A percentile compares a stretch with the other conserved stretches of the same genome.
Evolutionary conservation across 2,329 filamentous ascomycete genomes (phyloP).

Genomic region (Basipetospora chlamydospora): DNA sequence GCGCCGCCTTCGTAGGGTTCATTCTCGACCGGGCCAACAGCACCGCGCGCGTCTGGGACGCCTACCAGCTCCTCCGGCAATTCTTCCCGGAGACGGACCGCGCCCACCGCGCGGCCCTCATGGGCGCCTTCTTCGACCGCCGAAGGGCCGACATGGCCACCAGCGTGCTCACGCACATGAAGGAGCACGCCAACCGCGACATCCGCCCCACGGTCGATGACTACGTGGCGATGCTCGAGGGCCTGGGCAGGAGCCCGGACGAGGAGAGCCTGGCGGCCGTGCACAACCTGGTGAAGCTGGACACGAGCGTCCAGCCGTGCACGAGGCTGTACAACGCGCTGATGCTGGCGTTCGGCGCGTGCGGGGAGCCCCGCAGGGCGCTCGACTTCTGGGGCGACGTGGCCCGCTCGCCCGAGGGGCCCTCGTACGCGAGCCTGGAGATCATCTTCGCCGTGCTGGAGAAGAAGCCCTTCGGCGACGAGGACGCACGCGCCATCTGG

Average conservation of each 20-base stretch:
- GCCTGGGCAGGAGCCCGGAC: constrained; percentile 44
- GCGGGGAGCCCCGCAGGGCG: constrained; percentile 49
- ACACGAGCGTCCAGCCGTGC: constrained; percentile 61
- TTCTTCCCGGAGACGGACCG: constrained; percentile 53
- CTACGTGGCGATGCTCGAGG: constrained; percentile 66
- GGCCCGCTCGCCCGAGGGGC: constrained; percentile 69
- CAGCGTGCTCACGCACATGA: constrained; percentile 86
- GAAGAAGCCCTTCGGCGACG: constrained; percentile 39
- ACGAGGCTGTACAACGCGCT: constrained; percentile 70
- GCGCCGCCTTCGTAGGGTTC: constrained; percentile 51
- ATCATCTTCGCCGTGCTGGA: constrained; percentile 74
- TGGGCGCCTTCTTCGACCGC: constrained; percentile 69
- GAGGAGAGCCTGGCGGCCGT: constrained; percentile 55
- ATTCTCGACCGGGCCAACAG: constrained; percentile 48
- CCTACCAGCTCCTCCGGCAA: constrained; percentile 50
- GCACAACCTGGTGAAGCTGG: constrained; percentile 90
- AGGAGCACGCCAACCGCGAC: constrained; percentile 49
- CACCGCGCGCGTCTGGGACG: constrained; percentile 49
- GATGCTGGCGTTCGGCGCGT: constrained; percentile 71
- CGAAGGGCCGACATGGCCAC: constrained; percentile 71
- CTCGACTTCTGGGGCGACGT: constrained; percentile 77
- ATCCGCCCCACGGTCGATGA: constrained; percentile 57
- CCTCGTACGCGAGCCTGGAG: constrained; percentile 64
- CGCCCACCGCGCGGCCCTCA: constrained; percentile 52
- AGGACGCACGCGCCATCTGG: constrained; percentile 55